A percentile compares a stretch with the other conserved stretches of the same genome.
These are phyloP conservation scores for Prunus armeniaca DNA, from an alignment of 306 rosid genomes.

Conservation along the genomic window DNA sequence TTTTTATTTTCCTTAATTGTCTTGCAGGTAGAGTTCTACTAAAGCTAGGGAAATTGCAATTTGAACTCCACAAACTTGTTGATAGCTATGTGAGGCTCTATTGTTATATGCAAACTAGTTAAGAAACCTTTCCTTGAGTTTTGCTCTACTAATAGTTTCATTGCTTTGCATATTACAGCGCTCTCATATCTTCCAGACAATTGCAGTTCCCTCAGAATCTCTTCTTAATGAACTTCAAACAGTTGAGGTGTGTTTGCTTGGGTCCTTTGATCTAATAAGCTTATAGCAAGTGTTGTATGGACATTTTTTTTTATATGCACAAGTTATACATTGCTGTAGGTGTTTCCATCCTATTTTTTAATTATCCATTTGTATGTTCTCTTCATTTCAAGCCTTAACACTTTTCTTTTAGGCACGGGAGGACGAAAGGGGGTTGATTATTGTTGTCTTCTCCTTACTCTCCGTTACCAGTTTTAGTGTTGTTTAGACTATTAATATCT, in stretches of 20 bases:
- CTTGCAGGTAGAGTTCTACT: conserved; percentile 73
- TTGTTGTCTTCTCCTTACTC: not conserved
- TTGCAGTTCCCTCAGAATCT: conserved; percentile 90
- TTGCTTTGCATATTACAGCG: conserved; percentile 60
- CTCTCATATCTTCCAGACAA: conserved; percentile 81
- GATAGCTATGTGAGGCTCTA: conserved; percentile 68
- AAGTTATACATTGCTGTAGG: not conserved
- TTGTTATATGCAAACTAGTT: not conserved
- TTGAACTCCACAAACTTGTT: conserved; percentile 71
- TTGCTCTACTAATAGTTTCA: conserved; percentile 7
- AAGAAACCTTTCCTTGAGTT: conserved; percentile 8
- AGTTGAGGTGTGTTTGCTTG: conserved; percentile 70
- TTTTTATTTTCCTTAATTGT: conserved; percentile 4
- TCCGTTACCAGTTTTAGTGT: not conserved
- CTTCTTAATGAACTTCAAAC: conserved; percentile 92
- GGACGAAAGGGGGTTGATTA: not conserved
- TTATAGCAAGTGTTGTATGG: conserved; percentile 7
- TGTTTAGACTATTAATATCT: not conserved
- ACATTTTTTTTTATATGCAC: not conserved
- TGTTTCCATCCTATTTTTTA: not conserved
- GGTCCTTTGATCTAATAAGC: conserved; percentile 3
- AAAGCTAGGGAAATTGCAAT: conserved; percentile 80
- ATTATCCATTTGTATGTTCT: not conserved
- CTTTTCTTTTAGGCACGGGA: not conserved
- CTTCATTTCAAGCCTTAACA: not conserved